Conservation (phyloP, 306 rosid genomes). For the Citrullus amarus region DNA sequence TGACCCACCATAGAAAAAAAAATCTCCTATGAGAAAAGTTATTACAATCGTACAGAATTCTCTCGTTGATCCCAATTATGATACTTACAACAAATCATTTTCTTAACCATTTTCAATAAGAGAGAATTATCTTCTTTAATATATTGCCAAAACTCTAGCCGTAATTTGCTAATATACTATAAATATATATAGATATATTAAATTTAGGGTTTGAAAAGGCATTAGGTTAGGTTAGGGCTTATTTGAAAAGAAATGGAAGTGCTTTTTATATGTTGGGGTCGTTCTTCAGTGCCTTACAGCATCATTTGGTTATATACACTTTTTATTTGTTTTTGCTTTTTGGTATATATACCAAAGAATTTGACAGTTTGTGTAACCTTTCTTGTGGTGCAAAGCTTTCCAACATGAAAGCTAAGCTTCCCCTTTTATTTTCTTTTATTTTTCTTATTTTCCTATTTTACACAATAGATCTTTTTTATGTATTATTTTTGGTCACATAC, state of each 20-base stretch:
- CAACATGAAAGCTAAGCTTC: background rate
- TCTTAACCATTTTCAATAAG: too few species aligned
- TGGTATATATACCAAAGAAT: conserved; percentile 1
- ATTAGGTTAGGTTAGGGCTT: background rate
- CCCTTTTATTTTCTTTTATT: background rate
- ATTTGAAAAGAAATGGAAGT: background rate
- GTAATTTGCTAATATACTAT: too few species aligned
- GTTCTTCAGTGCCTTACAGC: background rate
- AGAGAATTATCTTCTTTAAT: too few species aligned
- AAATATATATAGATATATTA: background rate
- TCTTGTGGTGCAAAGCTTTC: background rate
- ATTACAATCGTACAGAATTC: too few species aligned
- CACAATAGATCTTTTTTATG: too few species aligned
- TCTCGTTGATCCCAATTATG: too few species aligned
- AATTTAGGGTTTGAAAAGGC: background rate
- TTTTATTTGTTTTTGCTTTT: background rate
- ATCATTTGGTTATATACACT: background rate
- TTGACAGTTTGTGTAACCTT: background rate
- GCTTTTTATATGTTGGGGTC: background rate
- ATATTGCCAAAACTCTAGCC: too few species aligned
- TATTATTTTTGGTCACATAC: background rate
- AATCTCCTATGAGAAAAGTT: too few species aligned
- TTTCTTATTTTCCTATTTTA: background rate
- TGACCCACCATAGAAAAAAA: too few species aligned
- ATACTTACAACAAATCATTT: too few species aligned